A percentile compares a stretch with the other conserved stretches of the same genome.
Conservation (phyloP, 331 rosid species). For the Ulmus americana region DNA sequence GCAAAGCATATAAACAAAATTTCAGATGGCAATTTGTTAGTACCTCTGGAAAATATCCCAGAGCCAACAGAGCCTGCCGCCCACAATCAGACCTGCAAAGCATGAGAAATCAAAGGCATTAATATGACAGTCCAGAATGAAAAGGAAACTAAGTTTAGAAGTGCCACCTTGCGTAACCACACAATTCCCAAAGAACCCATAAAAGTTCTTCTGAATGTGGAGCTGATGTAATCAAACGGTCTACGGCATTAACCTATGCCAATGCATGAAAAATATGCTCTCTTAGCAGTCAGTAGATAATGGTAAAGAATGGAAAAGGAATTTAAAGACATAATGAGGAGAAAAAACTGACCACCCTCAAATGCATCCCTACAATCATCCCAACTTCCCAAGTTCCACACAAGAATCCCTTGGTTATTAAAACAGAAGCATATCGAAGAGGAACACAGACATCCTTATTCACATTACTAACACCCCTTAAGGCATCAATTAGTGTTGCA, state of each 20-base stretch:
- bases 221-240: conserved; percentile 69
- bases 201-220: conserved; percentile 80
- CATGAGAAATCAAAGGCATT: conserved; percentile 23
- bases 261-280: conserved; percentile 21
- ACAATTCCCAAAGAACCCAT: conserved; percentile 94
- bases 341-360: conserved; percentile 72
- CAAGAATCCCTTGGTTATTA: conserved; percentile 78
- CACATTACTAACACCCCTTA: conserved; percentile 54
- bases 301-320: conserved; percentile 4
- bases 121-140: conserved; percentile 7
- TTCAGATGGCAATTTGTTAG: conserved; percentile 13
- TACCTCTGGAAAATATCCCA: conserved; percentile 91
- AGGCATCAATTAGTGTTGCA: conserved; percentile 59
- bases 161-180: conserved; percentile 71
- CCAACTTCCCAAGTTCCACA: conserved; percentile 76
- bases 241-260: conserved; percentile 73
- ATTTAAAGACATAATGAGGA: conserved; percentile 3
- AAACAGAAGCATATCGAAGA: conserved; percentile 80
- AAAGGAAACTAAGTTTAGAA: conserved; percentile 14
- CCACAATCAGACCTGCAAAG: conserved; percentile 88
- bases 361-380: conserved; percentile 62
- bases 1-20: not conserved
- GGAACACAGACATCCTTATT: conserved; percentile 73
- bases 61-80: conserved; percentile 74
- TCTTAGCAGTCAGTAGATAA: conserved; percentile 14